phyloP scores from a whole-genome alignment of 2,329 filamentous ascomycete genomes.

The Phaeoacremonium minimum region DNA sequence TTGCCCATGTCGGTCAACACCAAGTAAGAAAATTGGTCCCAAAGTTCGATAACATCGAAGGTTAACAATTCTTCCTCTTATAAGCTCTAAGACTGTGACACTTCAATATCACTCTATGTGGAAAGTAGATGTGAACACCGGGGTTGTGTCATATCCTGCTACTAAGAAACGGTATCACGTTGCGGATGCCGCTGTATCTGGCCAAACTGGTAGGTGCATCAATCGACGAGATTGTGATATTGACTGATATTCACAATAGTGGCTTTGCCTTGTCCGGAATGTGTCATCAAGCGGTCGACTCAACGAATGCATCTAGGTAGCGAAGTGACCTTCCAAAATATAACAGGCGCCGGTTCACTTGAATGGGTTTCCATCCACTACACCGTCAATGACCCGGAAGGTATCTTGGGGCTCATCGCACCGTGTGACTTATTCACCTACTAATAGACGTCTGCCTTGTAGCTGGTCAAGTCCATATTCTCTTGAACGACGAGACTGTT shows the following conservation, averaged over 20 bases:
- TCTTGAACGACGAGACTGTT: conserved; percentile 23
- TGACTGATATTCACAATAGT: neutral
- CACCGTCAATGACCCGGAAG: conserved; percentile 20
- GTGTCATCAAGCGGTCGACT: conserved; percentile 4
- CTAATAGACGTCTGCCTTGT: neutral
- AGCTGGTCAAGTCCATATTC: conserved; percentile 27
- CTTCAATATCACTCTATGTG: conserved; percentile 33
- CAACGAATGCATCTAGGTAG: conserved; percentile 12
- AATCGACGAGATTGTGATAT: too few relatives aligned
- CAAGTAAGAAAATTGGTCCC: too few relatives aligned
- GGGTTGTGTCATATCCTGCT: conserved; percentile 23
- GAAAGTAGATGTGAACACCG: conserved; percentile 31
- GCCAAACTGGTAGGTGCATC: conserved; percentile 19
- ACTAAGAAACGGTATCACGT: conserved; percentile 28
- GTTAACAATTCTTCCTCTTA: neutral
- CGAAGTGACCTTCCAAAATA: conserved; percentile 26
- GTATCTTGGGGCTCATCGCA: too few relatives aligned
- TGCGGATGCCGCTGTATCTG: conserved; percentile 18
- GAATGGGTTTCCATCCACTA: conserved; percentile 33
- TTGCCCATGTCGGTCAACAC: conserved; percentile 28
- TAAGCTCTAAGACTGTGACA: conserved; percentile 21
- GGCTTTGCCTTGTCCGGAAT: conserved; percentile 2
- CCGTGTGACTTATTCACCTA: too few relatives aligned
- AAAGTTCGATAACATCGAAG: neutral
- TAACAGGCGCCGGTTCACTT: conserved; percentile 26